phyloP scores from a whole-genome alignment of 495 filamentous ascomycete species.

The Neurospora sp. region DNA sequence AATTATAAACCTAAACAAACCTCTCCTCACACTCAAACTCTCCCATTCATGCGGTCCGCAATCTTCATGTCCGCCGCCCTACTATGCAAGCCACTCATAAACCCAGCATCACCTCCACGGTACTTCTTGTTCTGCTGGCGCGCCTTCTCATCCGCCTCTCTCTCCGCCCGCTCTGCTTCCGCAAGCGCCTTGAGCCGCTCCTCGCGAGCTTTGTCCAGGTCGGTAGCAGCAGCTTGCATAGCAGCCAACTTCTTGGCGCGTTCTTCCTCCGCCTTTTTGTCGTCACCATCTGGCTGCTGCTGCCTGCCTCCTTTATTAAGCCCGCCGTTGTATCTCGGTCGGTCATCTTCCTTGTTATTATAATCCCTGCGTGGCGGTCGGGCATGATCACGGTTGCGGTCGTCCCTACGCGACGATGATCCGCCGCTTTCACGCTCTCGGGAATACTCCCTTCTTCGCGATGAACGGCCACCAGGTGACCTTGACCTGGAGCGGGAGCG shows the following conservation, averaged over 20 bases:
- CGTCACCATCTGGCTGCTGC: constrained; percentile 4
- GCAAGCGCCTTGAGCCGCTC: constrained; percentile 59
- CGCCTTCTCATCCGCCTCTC: constrained; percentile 52
- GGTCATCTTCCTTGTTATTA: not conserved
- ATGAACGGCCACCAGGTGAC: constrained; percentile 18
- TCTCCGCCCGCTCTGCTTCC: constrained; percentile 51
- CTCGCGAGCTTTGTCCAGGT: constrained; percentile 65
- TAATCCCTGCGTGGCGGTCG: not conserved
- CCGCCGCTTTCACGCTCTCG: constrained; percentile 5
- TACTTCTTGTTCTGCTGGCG: constrained; percentile 47
- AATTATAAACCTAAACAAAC: not conserved
- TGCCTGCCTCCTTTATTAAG: constrained; percentile 4
- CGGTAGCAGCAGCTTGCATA: constrained; percentile 79
- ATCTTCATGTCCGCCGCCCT: constrained; percentile 49
- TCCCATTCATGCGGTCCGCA: constrained; percentile 19
- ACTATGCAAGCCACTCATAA: constrained; percentile 48
- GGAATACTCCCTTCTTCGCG: constrained; percentile 11
- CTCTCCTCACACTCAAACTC: not conserved
- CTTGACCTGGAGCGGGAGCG: not conserved
- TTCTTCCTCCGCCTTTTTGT: constrained; percentile 31
- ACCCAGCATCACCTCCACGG: constrained; percentile 49
- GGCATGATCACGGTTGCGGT: constrained; percentile 6
- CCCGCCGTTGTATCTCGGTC: not conserved
- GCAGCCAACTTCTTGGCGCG: constrained; percentile 63
- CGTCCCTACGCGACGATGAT: not conserved